Evolutionary conservation across 768 basidiomycete species (phyloP), one percentile per base, ranked within the genome.

Genomic region (Kwoniella newhampshirensis): DNA sequence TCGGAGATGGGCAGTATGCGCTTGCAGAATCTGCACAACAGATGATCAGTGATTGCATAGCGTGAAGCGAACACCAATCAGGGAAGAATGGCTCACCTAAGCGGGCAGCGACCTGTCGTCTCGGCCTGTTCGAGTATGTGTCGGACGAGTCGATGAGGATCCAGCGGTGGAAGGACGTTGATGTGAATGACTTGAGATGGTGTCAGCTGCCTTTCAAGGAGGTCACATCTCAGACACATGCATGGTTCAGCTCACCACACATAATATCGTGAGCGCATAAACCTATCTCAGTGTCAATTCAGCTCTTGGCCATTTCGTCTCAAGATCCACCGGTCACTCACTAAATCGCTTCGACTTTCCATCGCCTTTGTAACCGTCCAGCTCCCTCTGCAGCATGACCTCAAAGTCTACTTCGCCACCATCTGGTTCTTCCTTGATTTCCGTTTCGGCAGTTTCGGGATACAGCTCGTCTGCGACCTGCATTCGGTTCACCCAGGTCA

Each of bases 301-400:
- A 25, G 18, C 8, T n/a, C 26, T 27, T 51, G 49, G 25, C 2
- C 32, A 40, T 17, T 44, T 30, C 4, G 18, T n/a, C n/a, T n/a
- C n/a, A 53, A 20, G 4, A 42, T 30, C 11, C 37, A 27, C 1
- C 30, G 23, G 1, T 5, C 1, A 57, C 63, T 37, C 47, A 66
- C 65, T 51, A 45, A 72, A 72, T 32, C 70, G 39, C 9, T 54
- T 62, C 18, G 70, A 72, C 51, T 72, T 68, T 20, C 60, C 53
- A 9, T 51, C 36, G 13, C 47, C 56, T 15, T 45, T 43, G 63
- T 67, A 63, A 4, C 57, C 51, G 17, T 48, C 63, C 26, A 72
- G 36, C 46, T 72, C 70, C 44, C 53, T 53, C 59, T 72, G 60
- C 39, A 72, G 48, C 56, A 61, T 50, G 18, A 54, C 63, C 41